A percentile compares a stretch with the other conserved stretches of the same genome.
Conservation (phyloP, 208 protist species). For the Trypanosoma cruzi region DNA sequence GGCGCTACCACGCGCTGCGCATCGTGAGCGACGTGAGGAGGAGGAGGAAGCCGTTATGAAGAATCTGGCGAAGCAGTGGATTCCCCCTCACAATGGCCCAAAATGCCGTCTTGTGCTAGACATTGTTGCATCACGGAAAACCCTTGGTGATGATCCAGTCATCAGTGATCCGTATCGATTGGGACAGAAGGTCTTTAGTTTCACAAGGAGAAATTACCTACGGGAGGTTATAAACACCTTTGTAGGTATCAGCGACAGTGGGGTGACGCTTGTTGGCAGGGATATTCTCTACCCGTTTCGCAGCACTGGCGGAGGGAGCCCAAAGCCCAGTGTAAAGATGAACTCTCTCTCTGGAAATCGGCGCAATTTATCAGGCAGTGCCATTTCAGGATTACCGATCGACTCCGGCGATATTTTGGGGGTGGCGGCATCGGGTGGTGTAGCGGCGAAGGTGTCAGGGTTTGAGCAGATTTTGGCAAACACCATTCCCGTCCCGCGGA, state of each 20-base stretch:
- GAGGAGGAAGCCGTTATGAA: constrained; percentile 24
- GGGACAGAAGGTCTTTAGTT: constrained; percentile 49
- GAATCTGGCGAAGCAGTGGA: constrained; percentile 17
- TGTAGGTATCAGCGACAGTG: constrained; percentile 65
- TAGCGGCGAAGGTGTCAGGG: neutral
- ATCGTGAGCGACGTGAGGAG: constrained; percentile 7
- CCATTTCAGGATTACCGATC: neutral
- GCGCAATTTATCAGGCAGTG: neutral
- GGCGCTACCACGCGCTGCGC: neutral
- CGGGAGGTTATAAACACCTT: constrained; percentile 18
- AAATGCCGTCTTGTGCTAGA: constrained; percentile 46
- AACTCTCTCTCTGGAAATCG: neutral
- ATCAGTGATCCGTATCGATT: constrained; percentile 61
- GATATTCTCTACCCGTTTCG: constrained; percentile 78
- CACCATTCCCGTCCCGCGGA: constrained; percentile 21
- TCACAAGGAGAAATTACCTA: constrained; percentile 23
- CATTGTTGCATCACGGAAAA: constrained; percentile 82
- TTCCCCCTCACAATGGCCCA: constrained; percentile 18
- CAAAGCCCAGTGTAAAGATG: neutral
- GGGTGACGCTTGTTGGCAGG: constrained; percentile 49
- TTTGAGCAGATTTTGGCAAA: constrained; percentile 25
- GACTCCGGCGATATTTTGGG: neutral
- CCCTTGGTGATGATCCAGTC: constrained; percentile 44
- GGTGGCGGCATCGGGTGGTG: neutral
- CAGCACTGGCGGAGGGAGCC: constrained; percentile 1